Conservation (phyloP, 208 protist genomes). For the Naegleria fowleri region DNA sequence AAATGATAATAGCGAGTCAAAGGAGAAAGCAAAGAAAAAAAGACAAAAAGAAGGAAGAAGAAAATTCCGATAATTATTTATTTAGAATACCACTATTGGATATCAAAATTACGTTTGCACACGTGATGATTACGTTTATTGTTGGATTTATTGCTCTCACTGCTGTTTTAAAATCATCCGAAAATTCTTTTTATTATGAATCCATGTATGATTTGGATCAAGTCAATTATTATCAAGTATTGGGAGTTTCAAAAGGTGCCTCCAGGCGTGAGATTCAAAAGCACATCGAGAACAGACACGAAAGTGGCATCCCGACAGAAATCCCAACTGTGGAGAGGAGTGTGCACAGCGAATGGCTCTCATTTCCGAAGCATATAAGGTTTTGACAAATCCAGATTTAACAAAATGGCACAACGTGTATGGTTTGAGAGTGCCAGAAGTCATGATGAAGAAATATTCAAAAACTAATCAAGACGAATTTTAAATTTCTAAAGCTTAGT, state of each 20-base stretch:
- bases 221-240: slow-evolving; percentile 17
- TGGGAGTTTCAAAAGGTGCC: not conserved
- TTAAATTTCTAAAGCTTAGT: too few species aligned
- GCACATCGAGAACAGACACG: not conserved
- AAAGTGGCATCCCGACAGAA: slow-evolving; percentile 24
- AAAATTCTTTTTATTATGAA: not conserved
- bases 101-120: not conserved
- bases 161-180: not conserved
- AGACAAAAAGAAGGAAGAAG: not conserved
- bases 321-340: not conserved
- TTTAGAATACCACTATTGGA: not conserved
- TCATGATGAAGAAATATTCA: not conserved
- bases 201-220: not conserved
- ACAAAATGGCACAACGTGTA: not conserved
- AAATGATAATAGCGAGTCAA: not conserved
- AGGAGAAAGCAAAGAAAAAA: not conserved
- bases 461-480: too few species aligned
- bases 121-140: not conserved
- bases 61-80: not conserved
- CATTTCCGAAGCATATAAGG: slow-evolving; percentile 7
- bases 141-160: not conserved
- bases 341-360: not conserved
- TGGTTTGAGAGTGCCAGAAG: not conserved
- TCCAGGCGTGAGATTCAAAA: not conserved
- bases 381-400: not conserved